Evolutionary conservation across 257 asterid genomes (phyloP).

Genomic region (Solanum infundibuliforme): DNA sequence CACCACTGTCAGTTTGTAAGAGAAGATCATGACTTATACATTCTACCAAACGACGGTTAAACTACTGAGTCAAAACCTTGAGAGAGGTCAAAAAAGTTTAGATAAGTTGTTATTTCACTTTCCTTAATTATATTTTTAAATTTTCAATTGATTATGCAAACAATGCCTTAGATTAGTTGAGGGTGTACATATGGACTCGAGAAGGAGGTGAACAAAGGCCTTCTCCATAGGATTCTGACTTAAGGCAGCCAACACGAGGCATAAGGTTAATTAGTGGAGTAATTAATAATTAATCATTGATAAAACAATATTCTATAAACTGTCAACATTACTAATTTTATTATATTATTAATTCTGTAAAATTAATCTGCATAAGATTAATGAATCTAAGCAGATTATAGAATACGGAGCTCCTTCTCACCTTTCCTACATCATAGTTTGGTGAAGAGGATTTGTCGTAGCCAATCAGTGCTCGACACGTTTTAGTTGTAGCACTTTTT

Average conservation of each 20-base stretch:
- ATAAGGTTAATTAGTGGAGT: neutral
- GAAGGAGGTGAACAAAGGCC: neutral
- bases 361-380: neutral
- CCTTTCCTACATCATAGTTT: neutral
- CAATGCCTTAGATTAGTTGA: neutral
- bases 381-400: neutral
- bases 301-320: neutral
- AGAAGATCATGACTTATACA: neutral
- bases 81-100: neutral
- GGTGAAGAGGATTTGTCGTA: neutral
- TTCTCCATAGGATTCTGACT: constrained; percentile 27
- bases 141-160: neutral
- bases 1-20: too few relatives aligned
- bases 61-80: neutral
- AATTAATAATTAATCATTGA: constrained; percentile 26
- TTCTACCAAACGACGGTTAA: neutral
- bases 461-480: neutral
- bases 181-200: neutral
- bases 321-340: neutral
- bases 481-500: neutral
- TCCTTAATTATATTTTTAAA: neutral
- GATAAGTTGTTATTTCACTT: neutral
- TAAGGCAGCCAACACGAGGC: constrained; percentile 16
- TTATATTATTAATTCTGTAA: neutral
- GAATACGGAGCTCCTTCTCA: neutral